phyloP scores from a whole-genome alignment of 1,284 basidiomycete species.

The Phlebopus sp. region DNA sequence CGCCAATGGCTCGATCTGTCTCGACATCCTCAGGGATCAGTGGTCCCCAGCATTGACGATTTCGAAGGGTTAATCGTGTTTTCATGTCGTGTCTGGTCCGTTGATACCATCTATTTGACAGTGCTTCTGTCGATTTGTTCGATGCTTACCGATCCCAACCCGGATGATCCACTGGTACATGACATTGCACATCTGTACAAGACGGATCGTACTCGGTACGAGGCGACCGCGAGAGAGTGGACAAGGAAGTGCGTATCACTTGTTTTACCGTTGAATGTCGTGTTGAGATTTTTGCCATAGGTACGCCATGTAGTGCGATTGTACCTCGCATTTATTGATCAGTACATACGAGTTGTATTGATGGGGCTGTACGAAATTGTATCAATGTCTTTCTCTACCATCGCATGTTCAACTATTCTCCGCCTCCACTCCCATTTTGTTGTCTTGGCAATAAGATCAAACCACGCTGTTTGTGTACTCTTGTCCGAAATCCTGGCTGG shows the following conservation, averaged over 20 bases:
- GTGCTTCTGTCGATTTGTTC: constrained; percentile 94
- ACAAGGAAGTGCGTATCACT: constrained; percentile 81
- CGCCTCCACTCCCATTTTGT: constrained; percentile 13
- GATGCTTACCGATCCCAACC: constrained; percentile 96
- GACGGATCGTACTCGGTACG: constrained; percentile 91
- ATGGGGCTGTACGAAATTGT: constrained; percentile 31
- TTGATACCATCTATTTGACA: constrained; percentile 28
- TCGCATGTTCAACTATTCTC: constrained; percentile 35
- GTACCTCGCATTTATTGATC: constrained; percentile 17
- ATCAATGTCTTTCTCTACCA: constrained; percentile 31
- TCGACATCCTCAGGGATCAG: constrained; percentile 96
- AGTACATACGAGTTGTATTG: constrained; percentile 29
- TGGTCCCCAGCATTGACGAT: constrained; percentile 99
- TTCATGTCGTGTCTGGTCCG: not conserved
- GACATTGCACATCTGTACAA: constrained; percentile 91
- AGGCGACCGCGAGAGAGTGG: constrained; percentile 95
- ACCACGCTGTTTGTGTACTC: constrained; percentile 17
- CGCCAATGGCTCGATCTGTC: constrained; percentile 96
- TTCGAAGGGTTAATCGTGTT: constrained; percentile 77
- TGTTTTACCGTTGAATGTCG: not conserved
- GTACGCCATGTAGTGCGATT: constrained; percentile 55
- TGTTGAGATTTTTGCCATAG: constrained; percentile 32
- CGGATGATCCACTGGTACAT: constrained; percentile 84
- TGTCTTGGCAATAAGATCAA: constrained; percentile 18
- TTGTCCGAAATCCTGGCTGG: not conserved